Evolutionary conservation across 306 rosid genomes (phyloP).

Genomic region (Rosa chinensis): DNA sequence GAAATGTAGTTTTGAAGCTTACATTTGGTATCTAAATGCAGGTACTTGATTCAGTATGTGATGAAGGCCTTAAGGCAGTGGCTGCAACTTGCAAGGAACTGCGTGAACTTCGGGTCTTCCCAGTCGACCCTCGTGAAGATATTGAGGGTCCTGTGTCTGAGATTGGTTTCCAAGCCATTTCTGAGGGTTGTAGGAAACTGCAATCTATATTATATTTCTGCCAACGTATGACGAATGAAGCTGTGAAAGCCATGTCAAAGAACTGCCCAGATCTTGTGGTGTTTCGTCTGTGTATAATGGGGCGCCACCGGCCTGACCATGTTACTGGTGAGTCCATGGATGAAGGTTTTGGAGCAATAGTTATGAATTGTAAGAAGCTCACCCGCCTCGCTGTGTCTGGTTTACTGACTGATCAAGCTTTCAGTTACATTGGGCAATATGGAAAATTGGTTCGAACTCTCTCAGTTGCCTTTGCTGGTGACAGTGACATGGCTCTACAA

Average conservation of each 20-base stretch:
- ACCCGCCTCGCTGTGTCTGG: slow-evolving; percentile 89
- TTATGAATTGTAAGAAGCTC: slow-evolving; percentile 85
- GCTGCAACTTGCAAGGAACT: slow-evolving; percentile 78
- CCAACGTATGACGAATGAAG: slow-evolving; percentile 83
- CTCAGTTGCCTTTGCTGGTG: slow-evolving; percentile 84
- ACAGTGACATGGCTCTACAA: slow-evolving; percentile 61
- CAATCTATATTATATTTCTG: slow-evolving; percentile 74
- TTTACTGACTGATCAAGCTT: slow-evolving; percentile 72
- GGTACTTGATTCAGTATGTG: slow-evolving; percentile 78
- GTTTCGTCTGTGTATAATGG: slow-evolving; percentile 85
- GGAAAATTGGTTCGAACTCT: slow-evolving; percentile 82
- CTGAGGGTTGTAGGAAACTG: slow-evolving; percentile 80
- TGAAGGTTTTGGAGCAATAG: slow-evolving; percentile 90
- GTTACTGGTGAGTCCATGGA: slow-evolving; percentile 74
- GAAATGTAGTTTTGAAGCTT: slow-evolving; percentile 20
- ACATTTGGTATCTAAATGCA: slow-evolving; percentile 32
- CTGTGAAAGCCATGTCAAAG: slow-evolving; percentile 82
- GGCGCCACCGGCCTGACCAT: slow-evolving; percentile 59
- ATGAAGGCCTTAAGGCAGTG: slow-evolving; percentile 86
- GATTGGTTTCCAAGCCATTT: slow-evolving; percentile 75
- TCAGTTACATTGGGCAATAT: slow-evolving; percentile 60
- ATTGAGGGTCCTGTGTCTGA: slow-evolving; percentile 78
- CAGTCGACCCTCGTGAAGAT: slow-evolving; percentile 51
- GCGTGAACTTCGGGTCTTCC: slow-evolving; percentile 81
- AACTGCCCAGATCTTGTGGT: slow-evolving; percentile 83